Evolutionary conservation across 2,329 filamentous ascomycete species (phyloP).

Genomic region (Microcera coccophila): DNA sequence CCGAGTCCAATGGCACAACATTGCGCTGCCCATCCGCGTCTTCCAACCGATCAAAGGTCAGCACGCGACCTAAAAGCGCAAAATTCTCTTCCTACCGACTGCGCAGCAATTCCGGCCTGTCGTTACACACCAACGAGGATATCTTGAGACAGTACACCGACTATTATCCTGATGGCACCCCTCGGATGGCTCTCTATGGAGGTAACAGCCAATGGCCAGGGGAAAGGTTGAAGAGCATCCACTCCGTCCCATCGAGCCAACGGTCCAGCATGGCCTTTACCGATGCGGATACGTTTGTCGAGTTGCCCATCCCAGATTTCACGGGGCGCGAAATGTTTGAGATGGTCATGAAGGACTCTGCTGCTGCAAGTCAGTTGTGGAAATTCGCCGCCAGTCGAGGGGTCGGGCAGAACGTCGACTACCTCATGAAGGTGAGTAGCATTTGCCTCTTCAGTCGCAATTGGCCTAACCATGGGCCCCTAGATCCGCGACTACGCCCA

Average conservation of each 20-base stretch:
- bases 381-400: constrained; percentile 47
- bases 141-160: constrained; percentile 45
- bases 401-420: constrained; percentile 49
- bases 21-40: constrained; percentile 17
- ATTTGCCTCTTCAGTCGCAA: neutral
- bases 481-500: constrained; percentile 43
- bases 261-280: constrained; percentile 25
- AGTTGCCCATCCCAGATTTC: constrained; percentile 41
- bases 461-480: constrained; percentile 2
- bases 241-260: constrained; percentile 26
- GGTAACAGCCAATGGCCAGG: constrained; percentile 14
- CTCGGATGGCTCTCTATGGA: constrained; percentile 22
- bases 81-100: constrained; percentile 31
- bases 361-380: constrained; percentile 43
- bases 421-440: constrained; percentile 44
- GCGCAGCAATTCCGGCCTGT: constrained; percentile 46
- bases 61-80: constrained; percentile 25
- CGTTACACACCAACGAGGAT: constrained; percentile 42
- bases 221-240: constrained; percentile 26
- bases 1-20: constrained; percentile 13
- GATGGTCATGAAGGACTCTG: constrained; percentile 46
- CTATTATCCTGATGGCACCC: constrained; percentile 40
- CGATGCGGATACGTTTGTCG: constrained; percentile 23
- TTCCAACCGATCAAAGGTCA: constrained; percentile 15
- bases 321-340: constrained; percentile 49